These are phyloP conservation scores for Aspergillus thermomutatus DNA, from an alignment of 2,329 filamentous ascomycete genomes.

Conservation along the genomic window DNA sequence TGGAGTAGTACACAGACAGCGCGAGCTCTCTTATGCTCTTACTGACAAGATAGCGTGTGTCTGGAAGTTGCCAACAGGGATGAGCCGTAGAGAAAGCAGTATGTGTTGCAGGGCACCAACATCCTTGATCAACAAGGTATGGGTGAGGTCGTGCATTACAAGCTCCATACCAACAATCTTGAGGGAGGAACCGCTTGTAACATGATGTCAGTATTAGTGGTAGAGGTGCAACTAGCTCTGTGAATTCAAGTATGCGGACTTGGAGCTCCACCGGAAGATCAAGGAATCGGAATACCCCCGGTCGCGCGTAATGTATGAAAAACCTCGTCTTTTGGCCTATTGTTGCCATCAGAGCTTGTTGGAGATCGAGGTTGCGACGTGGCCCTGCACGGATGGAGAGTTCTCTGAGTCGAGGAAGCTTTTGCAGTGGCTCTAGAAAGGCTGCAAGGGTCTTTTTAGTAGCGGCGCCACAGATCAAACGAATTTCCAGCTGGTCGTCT, in stretches of 20 bases:
- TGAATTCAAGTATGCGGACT: neutral
- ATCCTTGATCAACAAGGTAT: too few relatives aligned
- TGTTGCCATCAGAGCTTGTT: neutral
- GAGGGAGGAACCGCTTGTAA: neutral
- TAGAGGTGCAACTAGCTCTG: neutral
- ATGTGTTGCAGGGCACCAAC: constrained; percentile 1
- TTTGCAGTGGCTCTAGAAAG: neutral
- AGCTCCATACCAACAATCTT: neutral
- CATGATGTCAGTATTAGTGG: too few relatives aligned
- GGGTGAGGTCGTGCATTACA: neutral
- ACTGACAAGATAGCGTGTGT: constrained; percentile 1
- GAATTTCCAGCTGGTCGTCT: constrained; percentile 1
- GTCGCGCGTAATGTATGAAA: too few relatives aligned
- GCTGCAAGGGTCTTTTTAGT: neutral
- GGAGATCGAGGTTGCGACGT: neutral
- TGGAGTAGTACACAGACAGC: neutral
- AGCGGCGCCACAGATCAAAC: neutral
- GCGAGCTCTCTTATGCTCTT: neutral
- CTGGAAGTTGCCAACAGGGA: neutral
- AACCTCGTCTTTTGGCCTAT: neutral
- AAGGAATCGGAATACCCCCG: neutral
- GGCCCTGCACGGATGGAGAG: neutral
- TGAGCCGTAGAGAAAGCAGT: constrained; percentile 1
- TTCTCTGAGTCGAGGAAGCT: neutral
- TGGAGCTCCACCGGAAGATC: constrained; percentile 3